These are phyloP conservation scores for Botrytis fabae DNA, from an alignment of 2,329 filamentous ascomycete genomes.

Conservation along the genomic window DNA sequence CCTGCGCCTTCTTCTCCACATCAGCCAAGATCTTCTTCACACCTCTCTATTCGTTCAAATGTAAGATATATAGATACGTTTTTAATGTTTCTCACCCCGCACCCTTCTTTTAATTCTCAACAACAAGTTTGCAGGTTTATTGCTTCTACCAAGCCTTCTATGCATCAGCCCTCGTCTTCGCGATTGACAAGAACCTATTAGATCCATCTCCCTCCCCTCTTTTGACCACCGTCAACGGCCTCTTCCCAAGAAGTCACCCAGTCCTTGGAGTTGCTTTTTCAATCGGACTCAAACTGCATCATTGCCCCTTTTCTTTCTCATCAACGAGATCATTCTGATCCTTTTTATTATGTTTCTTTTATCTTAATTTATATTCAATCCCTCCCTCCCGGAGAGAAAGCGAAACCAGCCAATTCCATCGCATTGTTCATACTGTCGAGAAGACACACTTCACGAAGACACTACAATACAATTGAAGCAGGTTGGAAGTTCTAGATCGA, in stretches of 20 bases:
- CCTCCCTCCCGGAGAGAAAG: neutral
- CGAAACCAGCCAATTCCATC: neutral
- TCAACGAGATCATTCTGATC: neutral
- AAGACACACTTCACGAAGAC: slow-evolving; percentile 8
- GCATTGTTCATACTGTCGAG: neutral
- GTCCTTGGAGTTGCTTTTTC: neutral
- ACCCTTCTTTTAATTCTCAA: neutral
- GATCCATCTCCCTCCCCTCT: neutral
- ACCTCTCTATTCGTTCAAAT: neutral
- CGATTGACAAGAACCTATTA: neutral
- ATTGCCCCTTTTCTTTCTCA: neutral
- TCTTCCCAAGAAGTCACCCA: neutral
- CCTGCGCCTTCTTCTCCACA: neutral
- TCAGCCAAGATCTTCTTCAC: neutral
- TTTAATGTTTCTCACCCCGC: neutral
- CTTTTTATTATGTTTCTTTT: slow-evolving; percentile 13
- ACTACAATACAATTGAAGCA: slow-evolving; percentile 13
- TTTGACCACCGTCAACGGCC: neutral
- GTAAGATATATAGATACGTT: neutral
- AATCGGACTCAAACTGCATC: neutral
- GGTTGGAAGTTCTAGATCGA: neutral
- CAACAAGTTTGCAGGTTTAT: neutral
- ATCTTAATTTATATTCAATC: neutral
- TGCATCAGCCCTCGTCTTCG: slow-evolving; percentile 15
- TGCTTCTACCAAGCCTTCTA: slow-evolving; percentile 24